Evolutionary conservation across 768 basidiomycete genomes (phyloP), one percentile per base, ranked within the genome.

Genomic region (Kwoniella dendrophila): DNA sequence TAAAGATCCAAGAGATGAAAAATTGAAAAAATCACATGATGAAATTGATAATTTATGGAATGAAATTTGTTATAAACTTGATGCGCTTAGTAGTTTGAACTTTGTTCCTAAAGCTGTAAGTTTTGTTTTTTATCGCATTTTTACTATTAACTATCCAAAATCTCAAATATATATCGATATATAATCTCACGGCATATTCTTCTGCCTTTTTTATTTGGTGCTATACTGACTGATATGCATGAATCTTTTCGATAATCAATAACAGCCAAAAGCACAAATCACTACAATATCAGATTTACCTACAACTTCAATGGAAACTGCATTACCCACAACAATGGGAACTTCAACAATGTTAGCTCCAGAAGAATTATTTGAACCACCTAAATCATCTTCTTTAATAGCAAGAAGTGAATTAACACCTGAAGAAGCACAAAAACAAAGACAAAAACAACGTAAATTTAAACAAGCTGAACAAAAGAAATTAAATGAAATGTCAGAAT

Each of bases 41-140:
- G 93, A 90, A 77, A 87, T 98, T 54, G 87, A 89, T 58, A 81
- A 82, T 51, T 69, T 87, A 10, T 98, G 95, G 91, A 90, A 91
- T 56, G 84, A 83, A 47, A 88, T 99, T 34, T 90, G 87, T 59
- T 82, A 84, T 45, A 96, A 95, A 75, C 82, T 98, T 34, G 96
- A 98, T 79, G 92, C 95, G 20, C 81, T 98, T 34, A 90, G 90
- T 77, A 98, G 97, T 74, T 87, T 93, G 1, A 91, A 97, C 78
- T 98, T 92, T 77, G 88, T 90, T 16, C 96, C 95, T 1, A 97
- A 97, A 78, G 86, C 87, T 76, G 95, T 95, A 64, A 56, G 86
- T 82, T 14, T 0, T 32, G 8, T 7, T 43, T 6, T n/a, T 43
- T 43, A 10, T n/a, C 7, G 8, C 41, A n/a, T n/a, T n/a, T n/a